A percentile compares a stretch with the other conserved stretches of the same genome.
Evolutionary conservation across 176 grass and related monocot species (phyloP).

Genomic region (Aegilops bicornis): DNA sequence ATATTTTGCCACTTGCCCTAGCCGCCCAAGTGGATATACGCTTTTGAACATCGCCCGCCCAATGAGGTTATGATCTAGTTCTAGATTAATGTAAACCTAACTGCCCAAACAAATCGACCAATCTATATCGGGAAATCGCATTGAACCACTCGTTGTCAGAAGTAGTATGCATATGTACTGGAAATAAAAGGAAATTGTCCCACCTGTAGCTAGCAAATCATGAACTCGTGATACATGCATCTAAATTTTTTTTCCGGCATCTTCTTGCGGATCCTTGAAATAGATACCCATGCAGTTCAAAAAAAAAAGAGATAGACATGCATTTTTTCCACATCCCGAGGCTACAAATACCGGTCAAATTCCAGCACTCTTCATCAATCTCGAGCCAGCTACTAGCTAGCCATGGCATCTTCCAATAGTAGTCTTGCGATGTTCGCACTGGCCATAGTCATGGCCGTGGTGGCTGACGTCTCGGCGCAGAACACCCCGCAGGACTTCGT

Average conservation of each 20-base stretch:
- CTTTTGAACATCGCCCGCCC: neutral
- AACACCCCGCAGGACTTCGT: slow-evolving; percentile 58
- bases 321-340: neutral
- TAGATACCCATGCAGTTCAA: no score
- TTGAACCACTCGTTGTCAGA: neutral
- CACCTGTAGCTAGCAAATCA: neutral
- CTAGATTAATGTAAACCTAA: neutral
- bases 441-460: neutral
- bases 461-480: slow-evolving; percentile 21
- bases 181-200: neutral
- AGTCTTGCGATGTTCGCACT: neutral
- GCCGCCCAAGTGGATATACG: neutral
- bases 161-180: neutral
- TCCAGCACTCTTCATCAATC: neutral
- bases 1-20: neutral
- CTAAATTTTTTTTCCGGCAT: neutral
- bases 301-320: no score
- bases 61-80: neutral
- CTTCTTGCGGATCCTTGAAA: neutral
- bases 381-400: neutral
- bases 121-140: neutral
- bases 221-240: neutral
- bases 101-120: neutral
- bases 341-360: neutral
- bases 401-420: neutral